Percentiles rank a stretch among this genome's conserved stretches.
These are phyloP conservation scores for Melocanna baccifera DNA, from an alignment of 176 grass and related monocot species.

Conservation along the genomic window DNA sequence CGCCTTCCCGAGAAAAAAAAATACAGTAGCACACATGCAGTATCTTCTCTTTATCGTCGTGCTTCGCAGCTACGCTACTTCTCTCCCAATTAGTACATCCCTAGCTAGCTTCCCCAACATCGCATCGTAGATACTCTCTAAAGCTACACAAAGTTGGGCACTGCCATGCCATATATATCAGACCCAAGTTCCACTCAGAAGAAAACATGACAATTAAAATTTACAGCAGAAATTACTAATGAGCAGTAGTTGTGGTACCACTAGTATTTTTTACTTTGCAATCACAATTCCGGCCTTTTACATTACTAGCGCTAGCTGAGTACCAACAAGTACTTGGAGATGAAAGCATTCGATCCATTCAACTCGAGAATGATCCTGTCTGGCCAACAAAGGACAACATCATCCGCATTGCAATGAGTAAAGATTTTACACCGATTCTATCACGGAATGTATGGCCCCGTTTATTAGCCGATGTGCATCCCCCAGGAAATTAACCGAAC, in stretches of 20 bases:
- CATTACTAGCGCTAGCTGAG: background rate
- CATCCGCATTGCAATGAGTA: background rate
- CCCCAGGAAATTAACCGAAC: background rate
- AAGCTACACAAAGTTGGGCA: background rate
- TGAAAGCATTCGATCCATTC: background rate
- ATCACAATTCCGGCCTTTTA: no score
- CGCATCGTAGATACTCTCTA: no score
- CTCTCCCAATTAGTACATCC: background rate
- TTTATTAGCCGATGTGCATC: no score
- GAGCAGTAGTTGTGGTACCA: background rate
- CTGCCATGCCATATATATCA: background rate
- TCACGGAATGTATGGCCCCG: background rate
- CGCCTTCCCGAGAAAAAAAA: conserved; percentile 27
- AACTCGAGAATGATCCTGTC: background rate
- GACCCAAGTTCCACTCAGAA: background rate
- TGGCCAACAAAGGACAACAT: background rate
- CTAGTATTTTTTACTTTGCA: no score
- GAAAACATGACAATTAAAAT: background rate
- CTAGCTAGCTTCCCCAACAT: background rate
- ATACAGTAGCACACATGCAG: background rate
- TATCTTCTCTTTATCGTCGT: conserved; percentile 12
- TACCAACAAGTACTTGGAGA: background rate
- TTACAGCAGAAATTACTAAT: background rate
- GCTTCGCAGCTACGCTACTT: background rate
- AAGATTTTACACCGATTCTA: background rate